Percentiles rank a stretch among this genome's conserved stretches.
Evolutionary conservation across 2,329 filamentous ascomycete species (phyloP).

Genomic region (Chaetomium globosum): DNA sequence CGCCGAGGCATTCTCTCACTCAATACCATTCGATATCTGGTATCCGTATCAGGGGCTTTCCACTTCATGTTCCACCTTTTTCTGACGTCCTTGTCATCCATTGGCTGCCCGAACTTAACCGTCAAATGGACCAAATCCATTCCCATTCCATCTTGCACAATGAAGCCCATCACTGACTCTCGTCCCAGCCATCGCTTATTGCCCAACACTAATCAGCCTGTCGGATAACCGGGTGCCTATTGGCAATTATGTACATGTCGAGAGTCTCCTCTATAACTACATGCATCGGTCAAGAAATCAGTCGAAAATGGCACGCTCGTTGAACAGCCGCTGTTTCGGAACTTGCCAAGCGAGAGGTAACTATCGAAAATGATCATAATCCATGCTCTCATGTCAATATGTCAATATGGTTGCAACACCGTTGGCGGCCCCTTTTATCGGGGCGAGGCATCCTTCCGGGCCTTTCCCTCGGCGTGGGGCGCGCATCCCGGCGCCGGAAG

Average conservation of each 20-base stretch:
- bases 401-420: not conserved
- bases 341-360: not conserved
- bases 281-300: not conserved
- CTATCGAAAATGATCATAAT: not conserved
- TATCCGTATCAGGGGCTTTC: not conserved
- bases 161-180: not conserved
- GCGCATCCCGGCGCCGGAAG: constrained; percentile 13
- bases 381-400: not conserved
- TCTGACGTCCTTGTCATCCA: not conserved
- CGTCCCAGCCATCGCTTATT: not conserved
- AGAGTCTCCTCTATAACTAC: not conserved
- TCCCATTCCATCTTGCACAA: not conserved
- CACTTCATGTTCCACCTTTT: not conserved
- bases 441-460: not conserved
- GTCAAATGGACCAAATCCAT: not conserved
- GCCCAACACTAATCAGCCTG: not conserved
- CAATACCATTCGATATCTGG: not conserved
- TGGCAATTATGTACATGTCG: not conserved
- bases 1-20: not conserved
- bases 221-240: not conserved
- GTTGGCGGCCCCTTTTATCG: not conserved
- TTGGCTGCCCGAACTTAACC: not conserved
- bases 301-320: no score
- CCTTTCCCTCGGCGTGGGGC: not conserved
- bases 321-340: not conserved